Percentiles rank a stretch among this genome's conserved stretches.
Conservation (phyloP, 169 alveolate genomes). For the Plasmodium knowlesi region DNA sequence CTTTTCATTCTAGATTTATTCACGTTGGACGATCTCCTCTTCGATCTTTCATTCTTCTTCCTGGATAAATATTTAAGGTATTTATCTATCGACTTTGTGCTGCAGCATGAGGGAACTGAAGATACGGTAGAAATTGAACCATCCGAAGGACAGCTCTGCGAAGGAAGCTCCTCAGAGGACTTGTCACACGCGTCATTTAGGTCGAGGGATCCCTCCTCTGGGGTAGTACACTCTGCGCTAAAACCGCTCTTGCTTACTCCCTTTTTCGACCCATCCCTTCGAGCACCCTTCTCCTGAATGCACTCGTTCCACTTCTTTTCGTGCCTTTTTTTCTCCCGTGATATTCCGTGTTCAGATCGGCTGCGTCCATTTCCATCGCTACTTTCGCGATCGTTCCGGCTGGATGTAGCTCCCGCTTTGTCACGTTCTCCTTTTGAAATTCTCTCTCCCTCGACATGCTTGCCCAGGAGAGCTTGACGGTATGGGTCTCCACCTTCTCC, state of each 20-base stretch:
- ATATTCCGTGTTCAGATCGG: neutral
- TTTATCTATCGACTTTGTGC: slow-evolving; percentile 34
- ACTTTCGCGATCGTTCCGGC: neutral
- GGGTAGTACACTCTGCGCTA: neutral
- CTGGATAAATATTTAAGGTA: slow-evolving; percentile 51
- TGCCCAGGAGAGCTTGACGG: neutral
- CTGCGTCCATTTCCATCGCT: neutral
- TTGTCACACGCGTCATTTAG: neutral
- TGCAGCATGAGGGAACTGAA: slow-evolving; percentile 56
- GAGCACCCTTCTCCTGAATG: neutral
- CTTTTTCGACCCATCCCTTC: neutral
- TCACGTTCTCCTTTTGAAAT: neutral
- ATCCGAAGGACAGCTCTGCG: neutral
- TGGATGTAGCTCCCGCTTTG: neutral
- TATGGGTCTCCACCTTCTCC: neutral
- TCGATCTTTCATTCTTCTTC: neutral
- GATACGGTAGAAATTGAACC: slow-evolving; percentile 21
- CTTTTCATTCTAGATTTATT: neutral
- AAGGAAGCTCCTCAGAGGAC: neutral
- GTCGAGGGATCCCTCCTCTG: neutral
- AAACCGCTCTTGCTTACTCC: neutral
- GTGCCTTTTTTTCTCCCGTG: neutral
- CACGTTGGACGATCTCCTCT: neutral
- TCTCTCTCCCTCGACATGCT: neutral
- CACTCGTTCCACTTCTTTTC: neutral